phyloP scores from a whole-genome alignment of 768 basidiomycete genomes.

The Tulasnella sp. region DNA sequence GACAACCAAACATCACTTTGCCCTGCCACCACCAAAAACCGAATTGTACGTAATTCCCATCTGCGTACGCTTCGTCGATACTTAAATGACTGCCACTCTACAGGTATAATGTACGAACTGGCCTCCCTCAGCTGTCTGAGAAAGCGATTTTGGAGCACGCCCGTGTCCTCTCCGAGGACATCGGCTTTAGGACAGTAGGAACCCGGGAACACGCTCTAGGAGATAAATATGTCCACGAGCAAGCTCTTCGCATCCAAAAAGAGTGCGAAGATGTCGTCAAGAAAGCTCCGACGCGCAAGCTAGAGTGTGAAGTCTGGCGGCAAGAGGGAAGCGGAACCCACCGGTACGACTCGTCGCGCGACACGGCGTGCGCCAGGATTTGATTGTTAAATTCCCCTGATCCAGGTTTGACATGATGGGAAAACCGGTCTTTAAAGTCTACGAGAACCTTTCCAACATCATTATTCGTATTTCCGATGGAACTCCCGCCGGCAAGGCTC shows the following conservation, averaged over 20 bases:
- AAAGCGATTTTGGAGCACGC: conserved; percentile 27
- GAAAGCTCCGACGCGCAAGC: conserved; percentile 44
- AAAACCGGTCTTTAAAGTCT: conserved; percentile 78
- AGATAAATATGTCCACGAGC: conserved; percentile 74
- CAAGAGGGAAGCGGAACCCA: conserved; percentile 87
- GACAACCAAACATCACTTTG: conserved; percentile 10
- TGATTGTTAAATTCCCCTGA: neutral
- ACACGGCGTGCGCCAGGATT: neutral
- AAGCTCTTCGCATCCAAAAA: conserved; percentile 57
- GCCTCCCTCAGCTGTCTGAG: conserved; percentile 30
- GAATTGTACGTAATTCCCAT: conserved; percentile 14
- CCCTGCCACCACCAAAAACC: conserved; percentile 16
- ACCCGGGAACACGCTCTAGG: conserved; percentile 82
- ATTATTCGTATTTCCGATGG: conserved; percentile 81
- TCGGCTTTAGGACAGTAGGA: conserved; percentile 89
- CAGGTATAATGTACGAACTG: conserved; percentile 25
- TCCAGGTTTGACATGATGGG: conserved; percentile 88
- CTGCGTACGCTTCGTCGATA: neutral
- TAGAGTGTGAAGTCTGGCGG: conserved; percentile 90
- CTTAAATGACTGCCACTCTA: neutral
- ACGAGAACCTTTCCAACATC: conserved; percentile 83
- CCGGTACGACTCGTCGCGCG: conserved; percentile 46
- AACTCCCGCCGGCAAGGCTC: conserved; percentile 63
- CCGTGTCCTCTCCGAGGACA: conserved; percentile 64
- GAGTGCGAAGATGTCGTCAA: conserved; percentile 57